phyloP scores from a whole-genome alignment of 108 stramenopile species.

The Fragilariopsis cylindrus region DNA sequence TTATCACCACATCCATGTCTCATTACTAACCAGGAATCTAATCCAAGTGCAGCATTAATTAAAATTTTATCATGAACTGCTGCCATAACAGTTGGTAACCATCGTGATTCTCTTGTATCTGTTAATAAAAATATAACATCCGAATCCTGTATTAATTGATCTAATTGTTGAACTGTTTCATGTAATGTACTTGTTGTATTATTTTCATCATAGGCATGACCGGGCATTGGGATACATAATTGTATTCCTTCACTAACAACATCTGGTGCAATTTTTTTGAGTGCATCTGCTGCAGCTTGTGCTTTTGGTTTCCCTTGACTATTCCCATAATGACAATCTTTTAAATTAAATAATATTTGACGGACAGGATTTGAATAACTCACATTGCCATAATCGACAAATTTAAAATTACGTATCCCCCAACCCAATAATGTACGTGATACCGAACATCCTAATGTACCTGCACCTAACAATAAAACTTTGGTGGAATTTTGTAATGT shows the following conservation, averaged over 20 bases:
- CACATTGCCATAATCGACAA: slow-evolving; percentile 96
- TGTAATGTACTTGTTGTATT: slow-evolving; percentile 53
- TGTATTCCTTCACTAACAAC: slow-evolving; percentile 72
- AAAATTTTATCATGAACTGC: slow-evolving; percentile 82
- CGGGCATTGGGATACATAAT: slow-evolving; percentile 98
- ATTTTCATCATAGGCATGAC: slow-evolving; percentile 81
- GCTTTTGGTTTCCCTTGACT: slow-evolving; percentile 87
- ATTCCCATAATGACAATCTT: slow-evolving; percentile 80
- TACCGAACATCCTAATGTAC: slow-evolving; percentile 97
- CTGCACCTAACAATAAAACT: slow-evolving; percentile 94
- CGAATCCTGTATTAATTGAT: slow-evolving; percentile 65
- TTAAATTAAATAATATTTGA: slow-evolving; percentile 89
- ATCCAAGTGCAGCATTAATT: slow-evolving; percentile 96
- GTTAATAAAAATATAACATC: slow-evolving; percentile 96
- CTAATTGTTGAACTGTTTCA: slow-evolving; percentile 66
- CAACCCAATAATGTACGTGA: slow-evolving; percentile 93
- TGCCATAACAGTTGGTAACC: slow-evolving; percentile 98
- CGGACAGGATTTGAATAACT: slow-evolving; percentile 97
- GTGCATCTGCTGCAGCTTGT: slow-evolving; percentile 90
- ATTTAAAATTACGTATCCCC: slow-evolving; percentile 94
- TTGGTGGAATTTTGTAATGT: slow-evolving; percentile 57
- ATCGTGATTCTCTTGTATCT: slow-evolving; percentile 97
- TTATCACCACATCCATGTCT: slow-evolving; percentile 79
- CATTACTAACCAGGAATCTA: slow-evolving; percentile 98
- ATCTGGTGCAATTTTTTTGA: slow-evolving; percentile 82